phyloP scores from a whole-genome alignment of 192 early-diverging fungal genomes.

The Gaertneriomyces sp. region DNA sequence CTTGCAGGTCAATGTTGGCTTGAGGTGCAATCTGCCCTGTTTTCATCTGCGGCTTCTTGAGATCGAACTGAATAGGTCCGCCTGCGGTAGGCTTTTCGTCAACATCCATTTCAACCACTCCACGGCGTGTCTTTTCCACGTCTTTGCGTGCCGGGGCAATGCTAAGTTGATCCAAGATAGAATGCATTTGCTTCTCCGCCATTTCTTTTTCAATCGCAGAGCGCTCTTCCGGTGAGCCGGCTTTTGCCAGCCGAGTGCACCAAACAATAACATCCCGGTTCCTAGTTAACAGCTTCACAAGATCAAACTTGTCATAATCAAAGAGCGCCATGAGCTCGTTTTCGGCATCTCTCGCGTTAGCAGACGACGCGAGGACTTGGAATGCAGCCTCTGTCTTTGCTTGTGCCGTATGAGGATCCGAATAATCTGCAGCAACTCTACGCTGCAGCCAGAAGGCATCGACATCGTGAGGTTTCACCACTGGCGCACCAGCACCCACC shows the following conservation, averaged over 20 bases:
- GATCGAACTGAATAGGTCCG: slow-evolving; percentile 50
- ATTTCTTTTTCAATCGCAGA: slow-evolving; percentile 63
- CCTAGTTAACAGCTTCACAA: slow-evolving; percentile 82
- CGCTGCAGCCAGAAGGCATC: slow-evolving; percentile 99
- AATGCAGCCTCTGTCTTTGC: slow-evolving; percentile 78
- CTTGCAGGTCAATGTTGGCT: slow-evolving; percentile 68
- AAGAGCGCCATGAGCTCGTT: slow-evolving; percentile 95
- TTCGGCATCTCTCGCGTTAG: slow-evolving; percentile 80
- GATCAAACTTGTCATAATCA: slow-evolving; percentile 94
- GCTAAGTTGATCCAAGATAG: slow-evolving; percentile 70
- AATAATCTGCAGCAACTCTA: slow-evolving; percentile 71
- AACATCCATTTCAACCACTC: slow-evolving; percentile 53
- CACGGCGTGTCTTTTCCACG: slow-evolving; percentile 59
- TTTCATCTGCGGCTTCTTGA: slow-evolving; percentile 21
- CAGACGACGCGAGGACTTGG: slow-evolving; percentile 64
- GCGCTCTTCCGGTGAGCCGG: slow-evolving; percentile 52
- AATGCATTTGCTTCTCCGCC: slow-evolving; percentile 58
- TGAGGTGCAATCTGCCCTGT: slow-evolving; percentile 21
- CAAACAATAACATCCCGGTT: slow-evolving; percentile 89
- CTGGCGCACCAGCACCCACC: slow-evolving; percentile 10
- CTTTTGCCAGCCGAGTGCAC: slow-evolving; percentile 82
- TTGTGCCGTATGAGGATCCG: slow-evolving; percentile 80
- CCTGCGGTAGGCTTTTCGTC: slow-evolving; percentile 21
- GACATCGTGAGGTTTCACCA: slow-evolving; percentile 70
- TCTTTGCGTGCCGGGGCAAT: slow-evolving; percentile 45